Evolutionary conservation across 495 filamentous ascomycete genomes (phyloP).

Genomic region (Daldinia vernicosa): DNA sequence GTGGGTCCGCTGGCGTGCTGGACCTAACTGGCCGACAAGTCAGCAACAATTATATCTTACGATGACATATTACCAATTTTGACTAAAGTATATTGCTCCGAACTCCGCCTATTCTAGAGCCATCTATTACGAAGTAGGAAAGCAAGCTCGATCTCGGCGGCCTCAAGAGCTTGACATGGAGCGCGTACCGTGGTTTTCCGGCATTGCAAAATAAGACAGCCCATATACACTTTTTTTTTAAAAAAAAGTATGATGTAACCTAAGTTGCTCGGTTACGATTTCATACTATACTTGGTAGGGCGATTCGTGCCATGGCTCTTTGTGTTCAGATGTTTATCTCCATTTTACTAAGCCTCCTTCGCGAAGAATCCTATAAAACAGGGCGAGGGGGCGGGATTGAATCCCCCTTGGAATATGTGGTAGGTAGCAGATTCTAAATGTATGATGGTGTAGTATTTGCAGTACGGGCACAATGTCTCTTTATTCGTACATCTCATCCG

Average conservation of each 20-base stretch:
- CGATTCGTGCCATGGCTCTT: background rate
- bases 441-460: background rate
- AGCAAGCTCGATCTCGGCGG: background rate
- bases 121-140: background rate
- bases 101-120: background rate
- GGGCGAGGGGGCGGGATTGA: background rate
- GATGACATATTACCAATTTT: constrained; percentile 11
- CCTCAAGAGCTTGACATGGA: background rate
- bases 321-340: background rate
- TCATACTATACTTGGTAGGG: background rate
- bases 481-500: background rate
- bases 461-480: background rate
- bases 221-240: background rate
- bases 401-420: background rate
- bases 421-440: background rate
- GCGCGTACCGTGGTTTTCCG: background rate
- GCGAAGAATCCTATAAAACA: background rate
- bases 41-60: constrained; percentile 15
- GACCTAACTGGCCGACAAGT: constrained; percentile 12
- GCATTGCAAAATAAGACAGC: background rate
- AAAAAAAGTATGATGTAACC: background rate
- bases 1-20: constrained; percentile 3
- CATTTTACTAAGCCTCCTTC: constrained; percentile 8
- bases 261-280: background rate
- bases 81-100: background rate